phyloP scores from a whole-genome alignment of 257 asterid species.

The Verbascum thapsus region DNA sequence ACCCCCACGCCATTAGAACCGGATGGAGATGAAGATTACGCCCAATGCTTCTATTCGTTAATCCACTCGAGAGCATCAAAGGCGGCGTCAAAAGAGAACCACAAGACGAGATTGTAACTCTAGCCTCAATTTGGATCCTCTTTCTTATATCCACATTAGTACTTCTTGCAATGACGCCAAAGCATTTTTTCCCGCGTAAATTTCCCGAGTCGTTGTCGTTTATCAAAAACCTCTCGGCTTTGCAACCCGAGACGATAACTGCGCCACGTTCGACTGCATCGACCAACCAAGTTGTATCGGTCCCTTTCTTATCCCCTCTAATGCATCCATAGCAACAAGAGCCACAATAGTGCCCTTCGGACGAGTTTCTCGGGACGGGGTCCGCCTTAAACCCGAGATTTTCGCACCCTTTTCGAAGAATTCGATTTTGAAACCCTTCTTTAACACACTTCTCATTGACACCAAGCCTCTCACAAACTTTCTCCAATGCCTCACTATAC shows the following conservation, averaged over 20 bases:
- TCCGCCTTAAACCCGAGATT: slow-evolving; percentile 50
- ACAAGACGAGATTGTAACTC: slow-evolving; percentile 52
- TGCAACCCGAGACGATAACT: slow-evolving; percentile 60
- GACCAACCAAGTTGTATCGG: slow-evolving; percentile 58
- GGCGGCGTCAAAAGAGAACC: slow-evolving; percentile 66
- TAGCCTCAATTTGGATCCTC: slow-evolving; percentile 37
- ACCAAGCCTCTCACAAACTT: slow-evolving; percentile 52
- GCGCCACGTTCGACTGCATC: slow-evolving; percentile 59
- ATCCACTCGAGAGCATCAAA: slow-evolving; percentile 49
- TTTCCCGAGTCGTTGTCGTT: slow-evolving; percentile 19
- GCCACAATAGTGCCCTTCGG: slow-evolving; percentile 62
- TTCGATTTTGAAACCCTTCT: slow-evolving; percentile 60
- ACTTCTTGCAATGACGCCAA: slow-evolving; percentile 54
- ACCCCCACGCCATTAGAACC: slow-evolving; percentile 58
- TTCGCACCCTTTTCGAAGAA: slow-evolving; percentile 51
- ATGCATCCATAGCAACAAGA: slow-evolving; percentile 64
- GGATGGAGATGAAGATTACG: slow-evolving; percentile 70
- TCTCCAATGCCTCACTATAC: slow-evolving; percentile 57
- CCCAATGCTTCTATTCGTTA: slow-evolving; percentile 52
- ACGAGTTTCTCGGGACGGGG: slow-evolving; percentile 45
- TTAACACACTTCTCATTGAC: slow-evolving; percentile 46
- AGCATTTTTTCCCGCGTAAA: slow-evolving; percentile 42
- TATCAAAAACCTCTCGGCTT: slow-evolving; percentile 52
- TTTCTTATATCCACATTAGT: slow-evolving; percentile 31
- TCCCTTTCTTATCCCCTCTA: slow-evolving; percentile 65